Conservation (phyloP, 495 filamentous ascomycete genomes). For the Penicillium flavigenum region DNA sequence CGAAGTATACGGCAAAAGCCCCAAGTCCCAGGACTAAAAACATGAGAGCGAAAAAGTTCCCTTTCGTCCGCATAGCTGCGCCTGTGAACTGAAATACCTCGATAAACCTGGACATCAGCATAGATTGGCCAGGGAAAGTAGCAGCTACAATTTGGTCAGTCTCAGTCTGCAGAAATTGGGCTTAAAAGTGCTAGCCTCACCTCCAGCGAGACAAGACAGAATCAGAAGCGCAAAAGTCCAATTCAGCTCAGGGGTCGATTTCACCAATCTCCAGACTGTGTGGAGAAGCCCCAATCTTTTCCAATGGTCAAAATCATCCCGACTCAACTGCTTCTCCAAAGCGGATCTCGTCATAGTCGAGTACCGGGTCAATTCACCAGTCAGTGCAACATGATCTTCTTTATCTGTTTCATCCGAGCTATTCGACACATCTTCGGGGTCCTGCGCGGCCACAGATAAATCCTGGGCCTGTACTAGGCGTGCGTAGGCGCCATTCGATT, state of each 20-base stretch:
- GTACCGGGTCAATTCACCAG: constrained; percentile 4
- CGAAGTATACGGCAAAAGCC: constrained; percentile 51
- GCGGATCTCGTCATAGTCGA: constrained; percentile 7
- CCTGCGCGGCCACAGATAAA: constrained; percentile 34
- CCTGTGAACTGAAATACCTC: constrained; percentile 33
- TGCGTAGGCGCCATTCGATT: constrained; percentile 55
- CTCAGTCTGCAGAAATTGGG: neutral
- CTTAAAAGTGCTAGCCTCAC: neutral
- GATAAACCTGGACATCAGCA: constrained; percentile 28
- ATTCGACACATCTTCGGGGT: neutral
- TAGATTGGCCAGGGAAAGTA: constrained; percentile 27
- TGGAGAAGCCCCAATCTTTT: constrained; percentile 16
- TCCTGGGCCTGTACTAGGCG: constrained; percentile 68
- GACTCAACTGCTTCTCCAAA: constrained; percentile 9
- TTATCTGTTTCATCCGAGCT: neutral
- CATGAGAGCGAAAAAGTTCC: constrained; percentile 61
- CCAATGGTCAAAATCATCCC: constrained; percentile 22
- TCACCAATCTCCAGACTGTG: constrained; percentile 11
- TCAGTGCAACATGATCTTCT: neutral
- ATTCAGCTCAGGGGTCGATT: constrained; percentile 16
- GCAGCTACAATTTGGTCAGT: constrained; percentile 21
- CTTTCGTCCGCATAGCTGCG: constrained; percentile 22
- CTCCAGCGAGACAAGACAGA: constrained; percentile 9
- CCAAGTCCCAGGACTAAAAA: constrained; percentile 56
- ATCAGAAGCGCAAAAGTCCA: constrained; percentile 14